Evolutionary conservation across 2,329 filamentous ascomycete genomes (phyloP).

Genomic region (Botrytis fragariae): DNA sequence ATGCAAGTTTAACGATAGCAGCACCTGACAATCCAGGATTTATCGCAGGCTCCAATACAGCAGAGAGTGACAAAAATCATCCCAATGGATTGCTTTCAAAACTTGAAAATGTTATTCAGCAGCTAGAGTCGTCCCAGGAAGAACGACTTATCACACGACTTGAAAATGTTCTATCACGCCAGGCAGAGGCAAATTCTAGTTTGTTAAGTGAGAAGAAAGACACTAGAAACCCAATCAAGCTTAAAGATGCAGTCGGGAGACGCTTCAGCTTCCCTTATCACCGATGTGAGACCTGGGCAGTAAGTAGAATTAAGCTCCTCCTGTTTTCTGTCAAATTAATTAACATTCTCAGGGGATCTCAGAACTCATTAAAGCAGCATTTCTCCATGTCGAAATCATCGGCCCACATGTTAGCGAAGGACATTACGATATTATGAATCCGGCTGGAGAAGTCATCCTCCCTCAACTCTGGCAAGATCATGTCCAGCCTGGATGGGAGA

Average conservation of each 20-base stretch:
- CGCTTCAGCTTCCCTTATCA: constrained; percentile 93
- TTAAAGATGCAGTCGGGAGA: constrained; percentile 86
- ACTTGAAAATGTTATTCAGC: constrained; percentile 3
- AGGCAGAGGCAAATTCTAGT: background rate
- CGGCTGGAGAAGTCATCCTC: constrained; percentile 78
- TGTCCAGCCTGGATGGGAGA: constrained; percentile 71
- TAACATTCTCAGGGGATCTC: constrained; percentile 71
- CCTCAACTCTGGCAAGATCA: constrained; percentile 79
- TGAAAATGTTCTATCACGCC: background rate
- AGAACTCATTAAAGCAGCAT: constrained; percentile 80
- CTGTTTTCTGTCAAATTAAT: constrained; percentile 25
- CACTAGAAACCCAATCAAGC: constrained; percentile 56
- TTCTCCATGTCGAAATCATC: constrained; percentile 72
- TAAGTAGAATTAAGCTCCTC: constrained; percentile 45
- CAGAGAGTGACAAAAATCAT: background rate
- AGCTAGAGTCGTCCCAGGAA: background rate
- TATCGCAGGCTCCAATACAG: background rate
- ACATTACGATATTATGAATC: constrained; percentile 77
- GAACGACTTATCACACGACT: constrained; percentile 8
- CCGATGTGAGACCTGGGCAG: constrained; percentile 78
- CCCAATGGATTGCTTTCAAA: background rate
- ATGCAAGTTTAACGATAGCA: background rate
- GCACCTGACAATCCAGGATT: background rate
- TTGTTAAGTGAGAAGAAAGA: background rate
- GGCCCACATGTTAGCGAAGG: constrained; percentile 74